These are phyloP conservation scores for Lactuca sativa DNA, from an alignment of 129 eudicot genomes.

Conservation along the genomic window DNA sequence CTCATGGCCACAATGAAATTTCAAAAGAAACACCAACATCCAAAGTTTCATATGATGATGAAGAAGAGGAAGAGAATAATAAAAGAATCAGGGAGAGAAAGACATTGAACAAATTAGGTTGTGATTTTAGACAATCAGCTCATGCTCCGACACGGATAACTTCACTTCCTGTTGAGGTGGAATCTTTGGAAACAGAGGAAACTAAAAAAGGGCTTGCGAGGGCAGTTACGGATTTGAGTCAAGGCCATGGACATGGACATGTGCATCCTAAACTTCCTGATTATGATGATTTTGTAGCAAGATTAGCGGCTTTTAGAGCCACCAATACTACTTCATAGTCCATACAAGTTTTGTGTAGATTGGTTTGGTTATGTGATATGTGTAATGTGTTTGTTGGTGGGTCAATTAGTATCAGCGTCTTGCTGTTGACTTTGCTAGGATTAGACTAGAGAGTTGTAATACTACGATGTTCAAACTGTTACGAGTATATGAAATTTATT, in stretches of 20 bases:
- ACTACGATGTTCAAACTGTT: background rate
- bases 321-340: background rate
- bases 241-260: conserved; percentile 20
- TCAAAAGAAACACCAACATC: conserved; percentile 13
- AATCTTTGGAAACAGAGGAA: conserved; percentile 22
- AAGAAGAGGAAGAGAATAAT: conserved; percentile 41
- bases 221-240: conserved; percentile 37
- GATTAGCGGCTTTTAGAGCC: conserved; percentile 54
- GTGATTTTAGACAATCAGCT: conserved; percentile 17
- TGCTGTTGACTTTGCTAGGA: conserved; percentile 8
- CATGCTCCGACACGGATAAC: conserved; percentile 30
- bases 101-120: conserved; percentile 28
- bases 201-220: conserved; percentile 38
- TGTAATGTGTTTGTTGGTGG: background rate
- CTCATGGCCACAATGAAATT: conserved; percentile 26
- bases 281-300: conserved; percentile 72
- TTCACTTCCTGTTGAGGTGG: conserved; percentile 47
- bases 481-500: background rate
- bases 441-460: conserved; percentile 4
- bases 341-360: background rate
- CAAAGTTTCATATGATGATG: conserved; percentile 12
- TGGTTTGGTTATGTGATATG: background rate
- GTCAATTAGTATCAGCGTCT: conserved; percentile 22
- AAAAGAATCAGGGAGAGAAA: background rate
- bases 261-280: conserved; percentile 79